These are phyloP conservation scores for Scopulariopsis brevicaulis DNA, from an alignment of 2,329 filamentous ascomycete genomes.

Conservation along the genomic window DNA sequence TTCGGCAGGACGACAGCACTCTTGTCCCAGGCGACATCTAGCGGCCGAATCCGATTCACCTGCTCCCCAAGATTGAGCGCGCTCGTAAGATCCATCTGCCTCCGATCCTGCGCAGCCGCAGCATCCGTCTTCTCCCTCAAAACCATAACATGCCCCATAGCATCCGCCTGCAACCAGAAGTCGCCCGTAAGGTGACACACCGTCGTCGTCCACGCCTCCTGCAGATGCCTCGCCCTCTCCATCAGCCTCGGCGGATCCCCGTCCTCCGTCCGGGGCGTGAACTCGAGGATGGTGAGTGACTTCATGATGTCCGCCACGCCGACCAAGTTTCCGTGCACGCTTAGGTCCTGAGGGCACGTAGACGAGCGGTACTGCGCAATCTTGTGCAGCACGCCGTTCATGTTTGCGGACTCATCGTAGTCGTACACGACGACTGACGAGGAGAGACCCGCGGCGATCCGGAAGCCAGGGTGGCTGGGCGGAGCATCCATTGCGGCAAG, in stretches of 20 bases:
- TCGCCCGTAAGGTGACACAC: constrained; percentile 61
- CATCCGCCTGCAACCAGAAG: constrained; percentile 73
- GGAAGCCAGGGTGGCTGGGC: constrained; percentile 13
- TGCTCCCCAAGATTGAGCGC: constrained; percentile 86
- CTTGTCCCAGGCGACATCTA: constrained; percentile 54
- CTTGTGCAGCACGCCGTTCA: constrained; percentile 50
- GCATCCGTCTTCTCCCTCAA: constrained; percentile 63
- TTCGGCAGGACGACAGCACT: constrained; percentile 63
- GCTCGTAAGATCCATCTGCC: constrained; percentile 59
- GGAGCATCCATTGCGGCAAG: background rate
- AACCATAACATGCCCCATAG: constrained; percentile 77
- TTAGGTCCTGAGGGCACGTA: constrained; percentile 73
- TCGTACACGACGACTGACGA: constrained; percentile 64
- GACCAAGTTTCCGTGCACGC: constrained; percentile 62
- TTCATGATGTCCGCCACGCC: constrained; percentile 92
- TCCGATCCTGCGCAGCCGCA: constrained; percentile 62
- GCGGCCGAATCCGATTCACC: constrained; percentile 75
- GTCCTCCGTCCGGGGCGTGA: constrained; percentile 39
- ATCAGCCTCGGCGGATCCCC: constrained; percentile 27
- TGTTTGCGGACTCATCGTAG: constrained; percentile 44
- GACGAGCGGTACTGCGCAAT: constrained; percentile 68
- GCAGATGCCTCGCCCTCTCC: constrained; percentile 70
- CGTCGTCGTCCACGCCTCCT: constrained; percentile 73
- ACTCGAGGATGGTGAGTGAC: constrained; percentile 70
- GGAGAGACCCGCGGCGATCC: constrained; percentile 76